phyloP scores from a whole-genome alignment of 176 grass and related monocot species.

The Eremochloa ophiuroides region DNA sequence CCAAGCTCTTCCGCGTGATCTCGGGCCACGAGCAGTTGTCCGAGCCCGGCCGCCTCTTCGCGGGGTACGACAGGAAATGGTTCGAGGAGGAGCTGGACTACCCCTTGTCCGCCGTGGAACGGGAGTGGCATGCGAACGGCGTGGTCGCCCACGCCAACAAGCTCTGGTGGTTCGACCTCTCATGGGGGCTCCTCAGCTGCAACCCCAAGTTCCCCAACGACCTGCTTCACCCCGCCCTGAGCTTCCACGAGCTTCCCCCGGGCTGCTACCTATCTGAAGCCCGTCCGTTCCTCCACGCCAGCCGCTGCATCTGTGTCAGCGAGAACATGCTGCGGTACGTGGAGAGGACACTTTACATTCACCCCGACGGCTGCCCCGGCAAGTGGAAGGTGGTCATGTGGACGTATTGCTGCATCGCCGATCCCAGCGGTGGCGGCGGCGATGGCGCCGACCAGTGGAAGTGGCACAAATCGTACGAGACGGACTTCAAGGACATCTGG shows the following conservation, averaged over 20 bases:
- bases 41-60: background rate
- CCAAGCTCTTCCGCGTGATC: background rate
- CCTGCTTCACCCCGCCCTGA: background rate
- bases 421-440: background rate
- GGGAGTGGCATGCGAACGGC: background rate
- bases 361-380: background rate
- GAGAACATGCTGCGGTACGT: background rate
- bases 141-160: background rate
- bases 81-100: background rate
- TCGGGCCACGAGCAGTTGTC: background rate
- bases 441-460: no score
- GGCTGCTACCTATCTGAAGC: background rate
- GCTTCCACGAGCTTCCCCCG: background rate
- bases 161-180: conserved; percentile 20
- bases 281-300: background rate
- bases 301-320: background rate
- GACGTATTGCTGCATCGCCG: background rate
- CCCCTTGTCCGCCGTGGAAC: background rate
- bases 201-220: background rate
- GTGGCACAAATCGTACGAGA: background rate
- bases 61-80: background rate
- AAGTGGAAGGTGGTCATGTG: background rate
- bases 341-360: background rate
- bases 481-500: background rate
- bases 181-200: conserved; percentile 1